Conservation (phyloP, 352 stramenopile genomes). For the Hyphochytrium catenoides region DNA sequence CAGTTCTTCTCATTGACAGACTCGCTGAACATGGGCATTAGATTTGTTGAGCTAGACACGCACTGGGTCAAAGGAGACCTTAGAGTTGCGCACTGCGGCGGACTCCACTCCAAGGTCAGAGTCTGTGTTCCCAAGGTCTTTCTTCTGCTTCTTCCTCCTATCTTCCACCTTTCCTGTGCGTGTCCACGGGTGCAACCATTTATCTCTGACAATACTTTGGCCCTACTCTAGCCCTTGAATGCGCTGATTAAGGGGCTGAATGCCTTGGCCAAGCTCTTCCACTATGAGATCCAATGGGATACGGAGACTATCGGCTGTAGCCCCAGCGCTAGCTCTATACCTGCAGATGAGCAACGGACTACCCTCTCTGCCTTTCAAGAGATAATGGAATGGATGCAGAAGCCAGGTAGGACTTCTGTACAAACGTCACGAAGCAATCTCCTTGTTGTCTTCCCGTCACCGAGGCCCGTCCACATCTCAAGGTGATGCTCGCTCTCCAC, state of each 20-base stretch:
- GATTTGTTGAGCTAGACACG: constrained; percentile 48
- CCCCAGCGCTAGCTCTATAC: constrained; percentile 45
- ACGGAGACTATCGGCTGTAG: constrained; percentile 43
- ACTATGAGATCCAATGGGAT: constrained; percentile 31
- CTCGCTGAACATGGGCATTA: constrained; percentile 38
- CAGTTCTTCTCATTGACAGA: constrained; percentile 40
- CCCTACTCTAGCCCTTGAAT: too few species aligned
- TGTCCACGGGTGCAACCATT: too few species aligned
- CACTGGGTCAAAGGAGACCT: constrained; percentile 40
- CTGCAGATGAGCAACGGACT: constrained; percentile 20
- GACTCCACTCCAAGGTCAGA: constrained; percentile 19
- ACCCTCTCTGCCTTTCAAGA: constrained; percentile 22
- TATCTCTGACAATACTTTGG: too few species aligned
- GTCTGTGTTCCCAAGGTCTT: too few species aligned
- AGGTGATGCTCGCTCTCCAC: neutral
- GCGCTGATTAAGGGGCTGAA: constrained; percentile 35
- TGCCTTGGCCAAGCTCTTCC: constrained; percentile 21
- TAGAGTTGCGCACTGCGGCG: constrained; percentile 44
- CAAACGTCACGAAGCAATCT: neutral
- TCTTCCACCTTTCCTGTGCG: too few species aligned
- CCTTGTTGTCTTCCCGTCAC: neutral
- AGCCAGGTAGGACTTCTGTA: constrained; percentile 9
- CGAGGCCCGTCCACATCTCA: neutral
- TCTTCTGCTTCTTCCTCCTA: constrained; percentile 5
- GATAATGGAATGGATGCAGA: constrained; percentile 26